Evolutionary conservation across 2,329 filamentous ascomycete species (phyloP), one percentile per base, ranked within the genome.

Genomic region (Cladorrhinum sp.): DNA sequence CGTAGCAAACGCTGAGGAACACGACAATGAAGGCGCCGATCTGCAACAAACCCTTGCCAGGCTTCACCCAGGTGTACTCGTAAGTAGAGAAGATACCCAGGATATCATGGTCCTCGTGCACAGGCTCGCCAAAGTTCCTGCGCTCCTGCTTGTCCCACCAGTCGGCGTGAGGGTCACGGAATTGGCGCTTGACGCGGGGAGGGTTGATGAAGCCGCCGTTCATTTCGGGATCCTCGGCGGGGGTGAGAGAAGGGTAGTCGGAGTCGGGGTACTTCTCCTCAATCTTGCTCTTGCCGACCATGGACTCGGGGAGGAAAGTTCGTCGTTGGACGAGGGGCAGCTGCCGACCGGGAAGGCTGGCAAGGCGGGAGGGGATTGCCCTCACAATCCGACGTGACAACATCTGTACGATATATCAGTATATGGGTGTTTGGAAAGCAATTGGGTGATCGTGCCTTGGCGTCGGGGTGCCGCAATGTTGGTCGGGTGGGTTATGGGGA

Each of bases 81-180:
- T 95, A 87, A 2, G 92, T 86, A 55, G 91, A 89, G 78, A 99
- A 93, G 66, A 96, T 89, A 69, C 92, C 93, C 60, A 98, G 82
- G 60, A 92, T 83, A 75, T 99, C 96, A 76, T 97, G 90, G 76
- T 99, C 95, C 77, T 99, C 96, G 76, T 99, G 93, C 56, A 96
- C 86, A 12, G 93, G 91, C 77, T 99, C 96, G 76, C 93, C 93
- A 74, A 91, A 98, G 83, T 99, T 98, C 71, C 95, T 87, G 74
- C 93, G 88, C 77, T 98, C 95, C 79, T 99, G 95, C 76, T 92
- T 90, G 78, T 99, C 93, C 91, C 92, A 98, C 92, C 92, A 99
- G 73, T 91, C 88, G 73, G 78, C 93, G 75, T 98, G 85, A 36
- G 96, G 95, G 76, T 98, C 95, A 74, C 95, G 91, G 79, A 92